phyloP scores from a whole-genome alignment of 768 basidiomycete genomes.

The Termitomyces bulborhizus region DNA sequence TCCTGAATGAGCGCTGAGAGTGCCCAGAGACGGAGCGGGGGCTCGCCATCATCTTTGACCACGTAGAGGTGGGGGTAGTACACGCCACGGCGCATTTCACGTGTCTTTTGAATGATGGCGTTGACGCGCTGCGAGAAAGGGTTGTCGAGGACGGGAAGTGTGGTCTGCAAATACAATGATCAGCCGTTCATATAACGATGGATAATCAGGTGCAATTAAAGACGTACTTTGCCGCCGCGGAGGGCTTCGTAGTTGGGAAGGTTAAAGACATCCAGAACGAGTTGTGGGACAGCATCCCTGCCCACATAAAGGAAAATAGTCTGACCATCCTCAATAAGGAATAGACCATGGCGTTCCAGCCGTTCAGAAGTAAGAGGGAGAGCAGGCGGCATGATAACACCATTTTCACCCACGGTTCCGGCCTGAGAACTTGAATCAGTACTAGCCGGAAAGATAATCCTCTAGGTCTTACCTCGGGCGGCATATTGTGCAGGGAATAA shows the following conservation, averaged over 20 bases:
- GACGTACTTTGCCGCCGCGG: conserved; percentile 84
- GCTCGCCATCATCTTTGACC: conserved; percentile 98
- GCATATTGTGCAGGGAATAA: conserved; percentile 96
- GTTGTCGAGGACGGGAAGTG: conserved; percentile 87
- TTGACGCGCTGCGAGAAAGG: conserved; percentile 94
- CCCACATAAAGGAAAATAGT: conserved; percentile 98
- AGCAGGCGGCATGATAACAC: conserved; percentile 82
- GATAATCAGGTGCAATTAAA: not conserved
- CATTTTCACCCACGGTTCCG: conserved; percentile 86
- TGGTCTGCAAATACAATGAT: conserved; percentile 44
- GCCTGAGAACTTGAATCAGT: conserved; percentile 40
- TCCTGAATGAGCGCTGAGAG: conserved; percentile 87
- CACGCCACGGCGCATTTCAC: conserved; percentile 88
- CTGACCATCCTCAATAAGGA: conserved; percentile 96
- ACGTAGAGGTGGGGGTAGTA: conserved; percentile 94
- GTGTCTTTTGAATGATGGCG: conserved; percentile 88
- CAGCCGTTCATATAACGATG: not conserved
- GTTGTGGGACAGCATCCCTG: conserved; percentile 95
- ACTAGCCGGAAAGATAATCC: not conserved
- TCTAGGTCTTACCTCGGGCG: conserved; percentile 61
- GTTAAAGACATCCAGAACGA: conserved; percentile 91
- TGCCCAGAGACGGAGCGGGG: conserved; percentile 91
- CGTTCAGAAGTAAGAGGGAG: conserved; percentile 93
- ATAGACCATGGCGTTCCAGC: conserved; percentile 91
- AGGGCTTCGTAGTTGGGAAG: conserved; percentile 83